These are phyloP conservation scores for Fusarium neocosmosporiellum DNA, from an alignment of 2,329 filamentous ascomycete species.

Conservation along the genomic window DNA sequence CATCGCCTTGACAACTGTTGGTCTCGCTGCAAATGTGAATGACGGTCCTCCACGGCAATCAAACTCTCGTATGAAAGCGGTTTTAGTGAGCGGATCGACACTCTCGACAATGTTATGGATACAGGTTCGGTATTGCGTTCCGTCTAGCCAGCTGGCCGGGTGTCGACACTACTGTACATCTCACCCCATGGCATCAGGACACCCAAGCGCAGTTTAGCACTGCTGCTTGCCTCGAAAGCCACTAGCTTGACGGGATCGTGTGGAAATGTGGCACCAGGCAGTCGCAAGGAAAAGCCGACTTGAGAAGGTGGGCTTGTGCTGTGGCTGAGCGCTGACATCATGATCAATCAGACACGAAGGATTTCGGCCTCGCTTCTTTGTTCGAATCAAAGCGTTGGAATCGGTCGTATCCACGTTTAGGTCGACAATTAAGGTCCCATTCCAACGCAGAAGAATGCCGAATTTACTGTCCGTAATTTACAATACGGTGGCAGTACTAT, in stretches of 20 bases:
- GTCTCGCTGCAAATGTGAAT: conserved; percentile 9
- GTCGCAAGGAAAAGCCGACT: conserved; percentile 16
- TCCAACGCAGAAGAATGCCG: not conserved
- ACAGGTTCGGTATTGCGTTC: conserved; percentile 37
- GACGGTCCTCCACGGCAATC: conserved; percentile 31
- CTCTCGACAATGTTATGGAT: not conserved
- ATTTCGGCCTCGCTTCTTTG: conserved; percentile 24
- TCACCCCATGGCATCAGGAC: conserved; percentile 28
- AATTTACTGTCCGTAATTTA: not conserved
- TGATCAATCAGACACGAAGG: conserved; percentile 26
- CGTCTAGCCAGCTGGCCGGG: conserved; percentile 31
- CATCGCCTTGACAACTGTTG: conserved; percentile 11
- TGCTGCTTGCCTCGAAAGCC: not conserved
- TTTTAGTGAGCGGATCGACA: conserved; percentile 26
- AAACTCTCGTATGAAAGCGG: conserved; percentile 24
- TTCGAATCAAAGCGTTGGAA: conserved; percentile 17
- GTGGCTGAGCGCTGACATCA: conserved; percentile 40
- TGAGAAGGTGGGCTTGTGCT: conserved; percentile 25
- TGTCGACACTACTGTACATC: conserved; percentile 11
- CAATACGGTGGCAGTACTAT: not conserved
- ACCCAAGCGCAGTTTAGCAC: conserved; percentile 25
- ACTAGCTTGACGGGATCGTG: conserved; percentile 21
- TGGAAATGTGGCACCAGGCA: conserved; percentile 25
- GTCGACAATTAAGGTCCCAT: conserved; percentile 1
- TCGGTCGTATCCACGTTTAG: conserved; percentile 9